Percentiles rank a stretch among this genome's conserved stretches.
These are phyloP conservation scores for Stephanodiscus minutulus DNA, from an alignment of 108 stramenopile species.

Conservation along the genomic window DNA sequence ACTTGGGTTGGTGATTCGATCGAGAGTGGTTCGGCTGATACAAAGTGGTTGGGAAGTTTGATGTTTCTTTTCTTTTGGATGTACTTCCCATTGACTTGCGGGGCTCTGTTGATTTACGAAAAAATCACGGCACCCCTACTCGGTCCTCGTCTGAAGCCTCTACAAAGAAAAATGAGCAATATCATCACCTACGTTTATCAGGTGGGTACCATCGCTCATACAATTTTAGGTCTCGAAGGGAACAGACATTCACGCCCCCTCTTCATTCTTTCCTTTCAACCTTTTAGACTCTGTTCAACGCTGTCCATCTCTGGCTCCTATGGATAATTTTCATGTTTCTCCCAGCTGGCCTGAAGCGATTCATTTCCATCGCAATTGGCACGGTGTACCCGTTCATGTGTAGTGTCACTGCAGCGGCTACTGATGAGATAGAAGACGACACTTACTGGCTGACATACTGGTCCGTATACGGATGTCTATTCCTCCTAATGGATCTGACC, in stretches of 20 bases:
- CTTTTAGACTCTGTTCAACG: background rate
- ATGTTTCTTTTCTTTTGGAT: constrained; percentile 54
- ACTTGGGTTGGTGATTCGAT: constrained; percentile 47
- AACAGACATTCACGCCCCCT: too few species aligned
- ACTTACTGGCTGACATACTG: constrained; percentile 62
- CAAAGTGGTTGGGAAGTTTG: constrained; percentile 25
- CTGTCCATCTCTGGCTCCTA: constrained; percentile 6
- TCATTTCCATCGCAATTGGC: constrained; percentile 3
- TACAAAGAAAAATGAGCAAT: constrained; percentile 22
- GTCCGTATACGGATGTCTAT: constrained; percentile 51
- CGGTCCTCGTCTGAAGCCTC: constrained; percentile 33
- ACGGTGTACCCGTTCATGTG: background rate
- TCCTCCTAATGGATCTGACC: constrained; percentile 52
- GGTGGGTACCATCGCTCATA: too few species aligned
- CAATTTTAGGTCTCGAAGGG: too few species aligned
- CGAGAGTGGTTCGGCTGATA: constrained; percentile 9
- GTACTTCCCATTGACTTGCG: constrained; percentile 54
- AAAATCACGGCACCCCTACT: constrained; percentile 52
- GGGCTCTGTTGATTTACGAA: constrained; percentile 41
- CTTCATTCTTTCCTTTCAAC: too few species aligned
- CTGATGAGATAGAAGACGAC: constrained; percentile 50
- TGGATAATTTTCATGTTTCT: constrained; percentile 9
- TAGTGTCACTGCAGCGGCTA: constrained; percentile 14
- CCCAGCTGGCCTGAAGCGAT: background rate
- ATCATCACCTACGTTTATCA: constrained; percentile 12